Base-by-base conservation (phyloP, 768 basidiomycete species). In the Filobasidium wieringae region DNA sequence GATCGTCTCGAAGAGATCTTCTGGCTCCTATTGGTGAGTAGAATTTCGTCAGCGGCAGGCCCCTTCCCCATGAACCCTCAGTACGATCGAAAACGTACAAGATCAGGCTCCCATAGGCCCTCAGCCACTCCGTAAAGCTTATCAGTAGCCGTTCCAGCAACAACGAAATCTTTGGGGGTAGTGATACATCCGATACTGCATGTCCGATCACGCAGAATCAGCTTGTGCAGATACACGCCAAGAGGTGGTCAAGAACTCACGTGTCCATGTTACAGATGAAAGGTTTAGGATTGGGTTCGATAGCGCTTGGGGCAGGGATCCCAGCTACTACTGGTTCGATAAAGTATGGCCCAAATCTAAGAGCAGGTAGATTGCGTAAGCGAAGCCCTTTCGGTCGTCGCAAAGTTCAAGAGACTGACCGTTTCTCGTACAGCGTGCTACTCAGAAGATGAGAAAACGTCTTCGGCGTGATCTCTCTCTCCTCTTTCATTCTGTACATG, bases 401-500 rank as follows among this genome's bases (percentile, higher is more conserved):
- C 11, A 53, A 30, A 22, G 12, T 15, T 11, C 17, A 26, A 9
- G 8, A 31, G 11, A 58, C 73, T 33, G 47, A 78, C 74, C 95
- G 83, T 70, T 82, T 83, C 75, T 96, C 90, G 74, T 97, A 99
- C 15, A 99, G 80, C 22, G 92, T 93, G 53, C 88, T 91, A 40
- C 88, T 89, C 60, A 96, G 86, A 63, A 99, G 84, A 69, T 91
- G 90, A 27, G 90, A 86, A 75, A 97, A 96, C 7, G 90, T 89
- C 78, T 91, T 85, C 41, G 95, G 95, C 65, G 88, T 84, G 67
- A 99, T 95, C 69, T 93, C 85, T 62, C 93, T 83, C 71, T 95
- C 93, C 75, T 99, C 93, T 76, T 99, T 99, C 80, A 99, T 96
- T 31, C 88, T 87, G 76, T 96, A 97, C 88, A 97, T 92, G 78